phyloP scores from a whole-genome alignment of 805 yeast species.

The Starmera dryadoides region DNA sequence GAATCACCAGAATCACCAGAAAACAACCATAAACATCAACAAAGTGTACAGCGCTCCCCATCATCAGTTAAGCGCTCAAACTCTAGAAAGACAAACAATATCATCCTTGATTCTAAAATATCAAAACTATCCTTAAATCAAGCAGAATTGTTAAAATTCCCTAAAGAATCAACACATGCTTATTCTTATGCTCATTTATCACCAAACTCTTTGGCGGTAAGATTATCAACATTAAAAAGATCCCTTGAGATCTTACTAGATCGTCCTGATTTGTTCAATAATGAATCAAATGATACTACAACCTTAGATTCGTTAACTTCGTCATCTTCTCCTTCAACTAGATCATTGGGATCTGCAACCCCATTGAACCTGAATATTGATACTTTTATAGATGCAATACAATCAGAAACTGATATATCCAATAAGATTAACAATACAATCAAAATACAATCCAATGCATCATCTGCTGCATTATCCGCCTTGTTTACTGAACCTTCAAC shows the following conservation, averaged over 20 bases:
- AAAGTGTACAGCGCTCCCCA: background rate
- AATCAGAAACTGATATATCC: conserved; percentile 9
- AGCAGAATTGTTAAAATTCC: conserved; percentile 51
- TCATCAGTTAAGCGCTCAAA: conserved; percentile 6
- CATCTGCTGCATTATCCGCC: conserved; percentile 32
- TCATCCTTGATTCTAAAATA: conserved; percentile 4
- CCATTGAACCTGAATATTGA: conserved; percentile 19
- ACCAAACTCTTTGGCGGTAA: conserved; percentile 70
- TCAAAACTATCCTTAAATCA: conserved; percentile 23
- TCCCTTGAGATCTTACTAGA: conserved; percentile 62
- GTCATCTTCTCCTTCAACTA: background rate
- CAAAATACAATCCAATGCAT: conserved; percentile 29
- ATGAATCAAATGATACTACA: conserved; percentile 2
- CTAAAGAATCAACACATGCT: conserved; percentile 76
- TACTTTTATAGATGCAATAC: conserved; percentile 16
- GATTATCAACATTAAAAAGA: conserved; percentile 67
- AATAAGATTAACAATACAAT: too few species aligned
- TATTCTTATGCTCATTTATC: conserved; percentile 80
- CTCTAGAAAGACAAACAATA: conserved; percentile 1
- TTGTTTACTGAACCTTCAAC: conserved; percentile 15
- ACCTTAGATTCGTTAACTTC: too few species aligned
- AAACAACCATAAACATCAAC: background rate
- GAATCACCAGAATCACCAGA: background rate
- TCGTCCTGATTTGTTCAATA: conserved; percentile 16
- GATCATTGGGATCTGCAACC: conserved; percentile 3